Conservation (phyloP, 495 filamentous ascomycete genomes). For the Penicillium turbatum region DNA sequence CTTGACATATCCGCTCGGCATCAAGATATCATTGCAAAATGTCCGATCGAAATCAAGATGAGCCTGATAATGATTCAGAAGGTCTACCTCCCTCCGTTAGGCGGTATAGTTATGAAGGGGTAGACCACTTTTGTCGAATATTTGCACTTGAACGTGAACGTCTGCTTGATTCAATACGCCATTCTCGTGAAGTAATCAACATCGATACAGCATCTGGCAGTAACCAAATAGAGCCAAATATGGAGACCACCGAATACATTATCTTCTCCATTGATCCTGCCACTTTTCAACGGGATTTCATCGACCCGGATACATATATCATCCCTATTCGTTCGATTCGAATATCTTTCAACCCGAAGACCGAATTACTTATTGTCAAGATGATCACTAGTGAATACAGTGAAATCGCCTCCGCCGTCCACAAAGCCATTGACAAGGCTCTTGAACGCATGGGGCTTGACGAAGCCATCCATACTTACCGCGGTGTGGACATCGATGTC, state of each 20-base stretch:
- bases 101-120: not conserved
- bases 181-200: not conserved
- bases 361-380: conserved; percentile 3
- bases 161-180: conserved; percentile 1
- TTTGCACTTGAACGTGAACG: conserved; percentile 3
- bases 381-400: conserved; percentile 1
- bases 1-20: not conserved
- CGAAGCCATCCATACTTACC: not conserved
- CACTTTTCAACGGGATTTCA: conserved; percentile 5
- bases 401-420: not conserved
- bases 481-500: not conserved
- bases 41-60: not conserved
- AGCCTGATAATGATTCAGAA: not conserved
- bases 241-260: conserved; percentile 3
- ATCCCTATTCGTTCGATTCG: conserved; percentile 2
- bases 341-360: conserved; percentile 3
- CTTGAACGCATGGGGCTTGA: conserved; percentile 3
- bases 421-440: not conserved
- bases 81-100: conserved; percentile 6
- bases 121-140: conserved; percentile 3
- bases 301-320: not conserved
- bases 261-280: conserved; percentile 3
- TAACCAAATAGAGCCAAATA: not conserved
- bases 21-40: not conserved
- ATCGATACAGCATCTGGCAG: not conserved